Conservation (phyloP, 495 filamentous ascomycete genomes). For the Penicillium steckii region DNA sequence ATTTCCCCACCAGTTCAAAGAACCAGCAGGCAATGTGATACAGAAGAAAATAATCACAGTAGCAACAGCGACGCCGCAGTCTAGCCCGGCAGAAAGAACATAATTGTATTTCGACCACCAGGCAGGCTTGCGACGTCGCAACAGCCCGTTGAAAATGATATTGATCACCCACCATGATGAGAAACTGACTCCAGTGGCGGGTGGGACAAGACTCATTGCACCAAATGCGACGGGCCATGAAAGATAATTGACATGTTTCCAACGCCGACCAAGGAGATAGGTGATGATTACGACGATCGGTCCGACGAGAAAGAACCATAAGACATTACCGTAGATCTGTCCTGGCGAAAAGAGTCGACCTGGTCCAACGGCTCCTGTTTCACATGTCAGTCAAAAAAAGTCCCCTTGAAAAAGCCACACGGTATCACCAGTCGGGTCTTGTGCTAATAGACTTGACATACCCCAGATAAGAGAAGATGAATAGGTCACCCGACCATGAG, state of each 20-base stretch:
- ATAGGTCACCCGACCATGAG: conserved; percentile 66
- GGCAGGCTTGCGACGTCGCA: conserved; percentile 54
- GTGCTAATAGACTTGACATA: conserved; percentile 19
- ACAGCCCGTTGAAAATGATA: conserved; percentile 60
- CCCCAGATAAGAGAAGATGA: conserved; percentile 71
- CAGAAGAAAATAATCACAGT: conserved; percentile 67
- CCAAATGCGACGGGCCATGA: conserved; percentile 71
- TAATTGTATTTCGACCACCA: conserved; percentile 71
- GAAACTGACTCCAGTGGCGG: conserved; percentile 68
- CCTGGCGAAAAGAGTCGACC: conserved; percentile 66
- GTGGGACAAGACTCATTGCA: conserved; percentile 61
- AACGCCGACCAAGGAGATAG: conserved; percentile 54
- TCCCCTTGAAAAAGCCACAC: not conserved
- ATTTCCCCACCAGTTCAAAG: conserved; percentile 70
- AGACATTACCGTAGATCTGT: conserved; percentile 62
- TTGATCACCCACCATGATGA: conserved; percentile 68
- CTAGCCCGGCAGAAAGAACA: conserved; percentile 58
- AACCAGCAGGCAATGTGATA: conserved; percentile 62
- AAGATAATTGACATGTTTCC: conserved; percentile 51
- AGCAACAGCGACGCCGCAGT: conserved; percentile 59
- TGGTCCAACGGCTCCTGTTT: conserved; percentile 56
- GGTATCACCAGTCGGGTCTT: not conserved
- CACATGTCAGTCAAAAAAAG: not conserved
- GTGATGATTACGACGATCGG: conserved; percentile 55
- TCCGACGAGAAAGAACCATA: conserved; percentile 64